phyloP scores from a whole-genome alignment of 73 alveolate species.

The Paramecium primaurelia region DNA sequence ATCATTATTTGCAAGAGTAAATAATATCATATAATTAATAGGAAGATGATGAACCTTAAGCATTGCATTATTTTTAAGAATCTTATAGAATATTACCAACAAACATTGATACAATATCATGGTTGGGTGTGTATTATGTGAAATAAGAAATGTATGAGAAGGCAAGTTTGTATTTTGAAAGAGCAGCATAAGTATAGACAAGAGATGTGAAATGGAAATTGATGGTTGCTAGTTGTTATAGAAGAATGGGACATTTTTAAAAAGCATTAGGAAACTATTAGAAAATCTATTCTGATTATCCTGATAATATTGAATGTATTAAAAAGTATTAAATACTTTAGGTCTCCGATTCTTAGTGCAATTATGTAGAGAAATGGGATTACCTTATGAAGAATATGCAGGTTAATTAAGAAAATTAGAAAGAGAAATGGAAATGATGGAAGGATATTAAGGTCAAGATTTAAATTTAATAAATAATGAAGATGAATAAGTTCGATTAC shows the following conservation, averaged over 20 bases:
- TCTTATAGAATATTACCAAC: slow-evolving; percentile 89
- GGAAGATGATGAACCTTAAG: slow-evolving; percentile 79
- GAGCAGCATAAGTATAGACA: slow-evolving; percentile 98
- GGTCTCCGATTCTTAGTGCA: slow-evolving; percentile 50
- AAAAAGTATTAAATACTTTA: neutral
- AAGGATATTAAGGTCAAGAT: slow-evolving; percentile 19
- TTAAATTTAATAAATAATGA: slow-evolving; percentile 1
- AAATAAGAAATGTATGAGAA: slow-evolving; percentile 93
- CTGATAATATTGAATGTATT: slow-evolving; percentile 90
- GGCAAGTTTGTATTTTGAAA: slow-evolving; percentile 95
- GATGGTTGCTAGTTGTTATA: slow-evolving; percentile 97
- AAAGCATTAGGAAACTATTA: slow-evolving; percentile 66
- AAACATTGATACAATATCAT: slow-evolving; percentile 89
- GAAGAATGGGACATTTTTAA: slow-evolving; percentile 56
- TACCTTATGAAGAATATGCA: slow-evolving; percentile 59
- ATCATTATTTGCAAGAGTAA: slow-evolving; percentile 80
- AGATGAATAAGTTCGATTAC: slow-evolving; percentile 24
- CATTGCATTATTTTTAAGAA: slow-evolving; percentile 98
- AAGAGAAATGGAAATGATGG: slow-evolving; percentile 55
- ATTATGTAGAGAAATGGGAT: slow-evolving; percentile 56
- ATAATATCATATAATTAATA: slow-evolving; percentile 54
- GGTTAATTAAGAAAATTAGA: slow-evolving; percentile 54
- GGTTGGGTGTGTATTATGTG: slow-evolving; percentile 95
- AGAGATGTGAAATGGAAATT: slow-evolving; percentile 95
- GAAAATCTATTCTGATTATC: slow-evolving; percentile 84